phyloP scores from a whole-genome alignment of 495 filamentous ascomycete species.

The Neurospora hispaniola region DNA sequence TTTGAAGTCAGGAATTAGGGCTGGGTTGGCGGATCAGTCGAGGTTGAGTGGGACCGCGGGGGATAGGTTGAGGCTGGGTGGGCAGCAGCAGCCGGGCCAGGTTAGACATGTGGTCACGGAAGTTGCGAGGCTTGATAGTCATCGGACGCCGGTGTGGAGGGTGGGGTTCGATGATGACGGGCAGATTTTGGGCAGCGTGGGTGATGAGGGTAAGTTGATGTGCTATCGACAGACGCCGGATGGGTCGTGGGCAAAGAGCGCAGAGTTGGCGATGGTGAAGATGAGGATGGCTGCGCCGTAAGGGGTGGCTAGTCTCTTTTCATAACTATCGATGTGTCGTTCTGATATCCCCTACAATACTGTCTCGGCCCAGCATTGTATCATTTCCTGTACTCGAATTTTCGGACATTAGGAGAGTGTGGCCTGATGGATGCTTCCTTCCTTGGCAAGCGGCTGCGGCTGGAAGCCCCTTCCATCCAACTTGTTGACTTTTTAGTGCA shows the following conservation, averaged over 20 bases:
- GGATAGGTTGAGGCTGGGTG: neutral
- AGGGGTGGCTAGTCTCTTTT: neutral
- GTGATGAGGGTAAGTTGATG: constrained; percentile 50
- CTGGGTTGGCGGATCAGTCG: constrained; percentile 44
- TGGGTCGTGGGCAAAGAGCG: constrained; percentile 44
- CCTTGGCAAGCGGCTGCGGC: neutral
- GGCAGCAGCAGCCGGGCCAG: constrained; percentile 26
- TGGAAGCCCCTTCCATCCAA: neutral
- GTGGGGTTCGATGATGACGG: constrained; percentile 53
- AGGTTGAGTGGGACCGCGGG: constrained; percentile 14
- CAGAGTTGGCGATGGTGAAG: constrained; percentile 43
- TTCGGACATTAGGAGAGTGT: neutral
- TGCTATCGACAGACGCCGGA: constrained; percentile 45
- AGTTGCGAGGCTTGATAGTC: constrained; percentile 42
- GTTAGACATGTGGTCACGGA: constrained; percentile 36
- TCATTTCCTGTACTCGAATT: neutral
- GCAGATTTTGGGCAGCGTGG: constrained; percentile 46
- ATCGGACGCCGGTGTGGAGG: constrained; percentile 48
- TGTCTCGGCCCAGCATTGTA: neutral
- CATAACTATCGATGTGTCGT: neutral
- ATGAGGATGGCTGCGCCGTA: constrained; percentile 32
- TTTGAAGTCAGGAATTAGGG: constrained; percentile 43
- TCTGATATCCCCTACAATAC: neutral
- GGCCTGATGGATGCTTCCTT: neutral
- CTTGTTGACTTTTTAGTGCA: no score